These are phyloP conservation scores for Nakataea oryzae DNA, from an alignment of 2,329 filamentous ascomycete species.

Conservation along the genomic window DNA sequence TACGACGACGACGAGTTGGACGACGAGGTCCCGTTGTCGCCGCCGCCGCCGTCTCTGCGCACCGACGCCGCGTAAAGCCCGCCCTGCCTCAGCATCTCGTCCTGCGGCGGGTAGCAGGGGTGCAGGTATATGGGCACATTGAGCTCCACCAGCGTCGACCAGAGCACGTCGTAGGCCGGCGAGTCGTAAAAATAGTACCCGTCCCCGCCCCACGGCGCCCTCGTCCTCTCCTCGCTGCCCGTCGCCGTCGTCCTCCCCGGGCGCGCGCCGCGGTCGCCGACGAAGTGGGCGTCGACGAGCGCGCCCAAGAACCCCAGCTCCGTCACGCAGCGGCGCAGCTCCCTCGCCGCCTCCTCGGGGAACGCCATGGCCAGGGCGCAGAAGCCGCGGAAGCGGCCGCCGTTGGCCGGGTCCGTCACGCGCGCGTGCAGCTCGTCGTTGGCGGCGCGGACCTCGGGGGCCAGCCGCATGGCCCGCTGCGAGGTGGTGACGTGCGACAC, in stretches of 20 bases:
- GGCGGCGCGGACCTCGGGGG: conserved; percentile 1
- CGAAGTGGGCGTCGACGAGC: conserved; percentile 30
- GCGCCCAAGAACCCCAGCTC: conserved; percentile 36
- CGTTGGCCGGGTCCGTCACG: not conserved
- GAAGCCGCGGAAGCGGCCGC: conserved; percentile 13
- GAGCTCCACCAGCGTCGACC: conserved; percentile 23
- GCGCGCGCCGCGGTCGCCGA: conserved; percentile 2
- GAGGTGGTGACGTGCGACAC: not conserved
- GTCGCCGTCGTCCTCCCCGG: not conserved
- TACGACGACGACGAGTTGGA: not conserved
- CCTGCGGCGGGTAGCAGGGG: conserved; percentile 22
- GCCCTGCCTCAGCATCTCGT: conserved; percentile 14
- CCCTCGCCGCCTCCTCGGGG: conserved; percentile 26
- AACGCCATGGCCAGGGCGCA: conserved; percentile 19
- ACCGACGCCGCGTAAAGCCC: conserved; percentile 18
- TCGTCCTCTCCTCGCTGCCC: not conserved
- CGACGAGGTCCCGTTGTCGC: no score
- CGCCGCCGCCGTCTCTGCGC: not conserved
- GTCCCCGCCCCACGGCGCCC: not conserved
- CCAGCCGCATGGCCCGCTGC: not conserved
- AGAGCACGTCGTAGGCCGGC: conserved; percentile 29
- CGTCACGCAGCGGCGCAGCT: conserved; percentile 27
- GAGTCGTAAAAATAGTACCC: conserved; percentile 34
- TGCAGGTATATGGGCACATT: conserved; percentile 32
- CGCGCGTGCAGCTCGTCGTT: not conserved